Conservation (phyloP, 1,284 basidiomycete genomes). For the Ceratobasidium sp. region DNA sequence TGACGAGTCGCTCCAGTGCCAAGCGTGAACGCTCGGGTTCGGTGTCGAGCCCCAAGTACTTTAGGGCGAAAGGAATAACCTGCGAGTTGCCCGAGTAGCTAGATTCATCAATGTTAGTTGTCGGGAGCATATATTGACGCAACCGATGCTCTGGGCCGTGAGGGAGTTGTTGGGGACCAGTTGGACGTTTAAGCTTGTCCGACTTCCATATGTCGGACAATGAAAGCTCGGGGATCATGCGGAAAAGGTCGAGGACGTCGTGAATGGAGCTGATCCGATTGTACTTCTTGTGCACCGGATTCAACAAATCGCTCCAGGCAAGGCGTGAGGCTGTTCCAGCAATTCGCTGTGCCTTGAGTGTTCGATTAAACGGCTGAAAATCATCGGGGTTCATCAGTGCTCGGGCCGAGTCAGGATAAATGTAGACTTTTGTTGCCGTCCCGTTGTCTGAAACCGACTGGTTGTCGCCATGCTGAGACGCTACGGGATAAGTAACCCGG, state of each 20-base stretch:
- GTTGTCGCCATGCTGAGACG: conserved; percentile 5
- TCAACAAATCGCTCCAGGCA: neutral
- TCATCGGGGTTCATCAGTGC: neutral
- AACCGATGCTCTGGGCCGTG: neutral
- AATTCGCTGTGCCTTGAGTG: neutral
- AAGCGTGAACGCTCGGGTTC: neutral
- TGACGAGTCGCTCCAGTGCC: neutral
- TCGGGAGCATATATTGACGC: conserved; percentile 4
- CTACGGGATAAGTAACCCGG: neutral
- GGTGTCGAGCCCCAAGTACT: neutral
- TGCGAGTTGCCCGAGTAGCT: conserved; percentile 13
- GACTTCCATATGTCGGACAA: neutral
- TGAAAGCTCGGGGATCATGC: neutral
- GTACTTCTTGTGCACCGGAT: neutral
- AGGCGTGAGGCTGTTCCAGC: neutral
- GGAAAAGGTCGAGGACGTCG: neutral
- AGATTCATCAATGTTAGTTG: neutral
- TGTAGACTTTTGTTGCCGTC: neutral
- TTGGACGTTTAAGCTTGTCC: neutral
- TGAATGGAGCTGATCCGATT: neutral
- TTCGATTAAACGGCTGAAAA: neutral
- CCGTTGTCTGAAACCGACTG: conserved; percentile 2
- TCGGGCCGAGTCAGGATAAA: neutral
- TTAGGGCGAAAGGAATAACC: neutral
- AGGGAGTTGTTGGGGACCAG: conserved; percentile 4